Percentiles rank a stretch among this genome's conserved stretches.
phyloP scores from a whole-genome alignment of 345 rosid species.

The Melastoma malabathricum region DNA sequence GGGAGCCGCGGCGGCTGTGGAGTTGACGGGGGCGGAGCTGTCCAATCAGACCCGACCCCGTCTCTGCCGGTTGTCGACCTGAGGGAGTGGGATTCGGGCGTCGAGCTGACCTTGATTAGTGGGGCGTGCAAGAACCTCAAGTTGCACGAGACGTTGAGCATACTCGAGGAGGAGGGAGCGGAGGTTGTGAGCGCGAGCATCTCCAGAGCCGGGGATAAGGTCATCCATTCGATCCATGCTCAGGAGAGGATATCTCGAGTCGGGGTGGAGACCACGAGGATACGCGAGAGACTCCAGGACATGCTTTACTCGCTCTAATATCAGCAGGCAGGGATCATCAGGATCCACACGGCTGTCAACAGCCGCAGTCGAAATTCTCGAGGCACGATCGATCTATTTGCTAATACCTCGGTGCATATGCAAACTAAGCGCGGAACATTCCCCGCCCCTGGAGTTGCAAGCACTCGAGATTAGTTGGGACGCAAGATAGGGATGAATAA shows the following conservation, averaged over 20 bases:
- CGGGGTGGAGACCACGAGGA: slow-evolving; percentile 14
- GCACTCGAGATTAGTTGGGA: too few species aligned
- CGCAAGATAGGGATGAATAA: too few species aligned
- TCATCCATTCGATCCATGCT: slow-evolving; percentile 13
- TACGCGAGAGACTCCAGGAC: slow-evolving; percentile 12
- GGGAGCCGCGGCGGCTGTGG: not conserved
- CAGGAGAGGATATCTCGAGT: slow-evolving; percentile 13
- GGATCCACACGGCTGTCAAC: too few species aligned
- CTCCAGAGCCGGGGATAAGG: slow-evolving; percentile 2
- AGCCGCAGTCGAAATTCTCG: too few species aligned
- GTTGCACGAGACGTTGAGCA: slow-evolving; percentile 10
- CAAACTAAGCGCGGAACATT: too few species aligned
- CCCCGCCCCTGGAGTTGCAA: too few species aligned
- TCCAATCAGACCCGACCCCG: not conserved
- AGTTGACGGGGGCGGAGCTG: not conserved
- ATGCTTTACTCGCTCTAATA: slow-evolving; percentile 5
- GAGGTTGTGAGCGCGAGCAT: slow-evolving; percentile 13
- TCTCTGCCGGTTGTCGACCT: slow-evolving; percentile 10
- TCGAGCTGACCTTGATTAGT: slow-evolving; percentile 13
- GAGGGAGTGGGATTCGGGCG: slow-evolving; percentile 6
- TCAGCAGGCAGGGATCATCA: too few species aligned
- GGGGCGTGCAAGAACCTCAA: slow-evolving; percentile 9
- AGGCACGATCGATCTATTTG: too few species aligned
- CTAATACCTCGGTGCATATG: too few species aligned
- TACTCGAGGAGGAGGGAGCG: slow-evolving; percentile 21